Evolutionary conservation across 1,284 basidiomycete species (phyloP).

Genomic region (Ustilago nuda): DNA sequence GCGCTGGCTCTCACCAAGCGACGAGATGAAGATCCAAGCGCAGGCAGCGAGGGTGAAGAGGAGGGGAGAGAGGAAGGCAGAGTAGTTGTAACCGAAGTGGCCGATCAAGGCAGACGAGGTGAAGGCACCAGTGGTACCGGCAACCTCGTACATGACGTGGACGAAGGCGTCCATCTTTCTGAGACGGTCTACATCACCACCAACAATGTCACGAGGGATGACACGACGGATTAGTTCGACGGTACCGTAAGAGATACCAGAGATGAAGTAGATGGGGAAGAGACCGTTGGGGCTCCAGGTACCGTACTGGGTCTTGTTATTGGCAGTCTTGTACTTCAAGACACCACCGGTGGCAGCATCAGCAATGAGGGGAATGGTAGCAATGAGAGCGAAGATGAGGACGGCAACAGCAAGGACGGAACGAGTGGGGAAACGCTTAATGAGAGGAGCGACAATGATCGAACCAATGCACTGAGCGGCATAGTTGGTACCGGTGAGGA

Average conservation of each 20-base stretch:
- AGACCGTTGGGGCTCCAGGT: conserved; percentile 67
- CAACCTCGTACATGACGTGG: conserved; percentile 70
- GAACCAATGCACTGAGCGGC: conserved; percentile 66
- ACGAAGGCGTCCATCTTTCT: conserved; percentile 70
- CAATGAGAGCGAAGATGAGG: conserved; percentile 67
- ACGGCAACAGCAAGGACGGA: conserved; percentile 68
- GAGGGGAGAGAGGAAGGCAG: conserved; percentile 64
- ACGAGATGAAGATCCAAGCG: conserved; percentile 61
- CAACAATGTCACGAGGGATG: conserved; percentile 68
- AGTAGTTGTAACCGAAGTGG: conserved; percentile 70
- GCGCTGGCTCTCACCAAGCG: conserved; percentile 47
- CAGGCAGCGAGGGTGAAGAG: conserved; percentile 63
- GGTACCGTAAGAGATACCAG: conserved; percentile 69
- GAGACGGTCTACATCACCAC: conserved; percentile 64
- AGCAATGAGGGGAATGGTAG: conserved; percentile 66
- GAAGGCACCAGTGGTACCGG: conserved; percentile 70
- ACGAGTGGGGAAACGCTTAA: conserved; percentile 69
- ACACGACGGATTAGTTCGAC: conserved; percentile 70
- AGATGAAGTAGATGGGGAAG: conserved; percentile 66
- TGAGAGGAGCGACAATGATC: conserved; percentile 67
- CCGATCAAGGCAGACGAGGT: conserved; percentile 68
- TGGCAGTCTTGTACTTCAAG: conserved; percentile 56
- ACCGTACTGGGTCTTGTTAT: conserved; percentile 67
- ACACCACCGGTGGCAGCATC: conserved; percentile 69
- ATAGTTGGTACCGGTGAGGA: conserved; percentile 65